These are phyloP conservation scores for Cladosporium sp. DNA, from an alignment of 2,329 filamentous ascomycete genomes.

Conservation along the genomic window DNA sequence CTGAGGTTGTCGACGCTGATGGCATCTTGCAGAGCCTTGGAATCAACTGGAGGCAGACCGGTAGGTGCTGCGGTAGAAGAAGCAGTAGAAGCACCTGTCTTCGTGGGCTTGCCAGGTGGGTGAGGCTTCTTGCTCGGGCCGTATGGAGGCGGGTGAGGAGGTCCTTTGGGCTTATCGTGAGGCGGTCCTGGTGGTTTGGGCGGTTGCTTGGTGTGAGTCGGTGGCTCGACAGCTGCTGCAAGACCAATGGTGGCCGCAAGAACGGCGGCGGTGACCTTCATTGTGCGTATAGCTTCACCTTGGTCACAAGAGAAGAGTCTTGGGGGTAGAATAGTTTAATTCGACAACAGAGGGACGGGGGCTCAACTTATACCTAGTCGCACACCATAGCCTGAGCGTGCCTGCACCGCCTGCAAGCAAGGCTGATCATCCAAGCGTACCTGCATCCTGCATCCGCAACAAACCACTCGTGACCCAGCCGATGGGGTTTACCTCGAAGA, in stretches of 20 bases:
- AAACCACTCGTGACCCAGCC: not conserved
- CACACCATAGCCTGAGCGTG: not conserved
- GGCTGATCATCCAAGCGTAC: constrained; percentile 2
- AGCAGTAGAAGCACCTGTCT: constrained; percentile 1
- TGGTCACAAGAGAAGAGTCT: not conserved
- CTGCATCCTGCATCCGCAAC: not conserved
- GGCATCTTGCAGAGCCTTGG: constrained; percentile 11
- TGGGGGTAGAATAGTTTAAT: not conserved
- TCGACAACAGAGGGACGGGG: not conserved
- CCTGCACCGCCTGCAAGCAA: not conserved
- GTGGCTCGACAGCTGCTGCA: not conserved
- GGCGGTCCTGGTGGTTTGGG: not conserved
- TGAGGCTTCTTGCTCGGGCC: not conserved
- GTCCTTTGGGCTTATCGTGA: constrained; percentile 3
- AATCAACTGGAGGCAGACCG: constrained; percentile 29
- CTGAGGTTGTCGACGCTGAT: constrained; percentile 15
- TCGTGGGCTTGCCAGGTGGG: not conserved
- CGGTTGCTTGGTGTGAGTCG: not conserved
- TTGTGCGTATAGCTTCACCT: not conserved
- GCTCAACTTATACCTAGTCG: constrained; percentile 1
- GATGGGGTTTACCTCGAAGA: not conserved
- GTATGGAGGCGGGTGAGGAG: not conserved
- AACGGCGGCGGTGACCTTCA: constrained; percentile 8
- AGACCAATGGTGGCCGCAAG: constrained; percentile 8
- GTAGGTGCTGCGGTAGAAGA: not conserved